phyloP scores from a whole-genome alignment of 2,329 filamentous ascomycete genomes.

The Akanthomyces uredinophilus region DNA sequence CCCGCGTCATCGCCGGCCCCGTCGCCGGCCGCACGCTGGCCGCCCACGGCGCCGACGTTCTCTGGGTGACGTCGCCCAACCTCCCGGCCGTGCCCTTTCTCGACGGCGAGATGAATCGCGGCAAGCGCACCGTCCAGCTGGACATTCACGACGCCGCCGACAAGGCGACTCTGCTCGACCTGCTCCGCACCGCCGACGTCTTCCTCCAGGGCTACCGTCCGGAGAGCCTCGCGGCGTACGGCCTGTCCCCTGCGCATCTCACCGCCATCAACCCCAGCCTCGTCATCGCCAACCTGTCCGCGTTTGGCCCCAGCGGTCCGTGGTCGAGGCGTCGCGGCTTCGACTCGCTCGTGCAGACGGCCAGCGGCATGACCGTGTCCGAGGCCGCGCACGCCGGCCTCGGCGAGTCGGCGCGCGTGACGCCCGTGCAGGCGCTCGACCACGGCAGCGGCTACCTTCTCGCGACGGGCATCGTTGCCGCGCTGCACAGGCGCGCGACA shows the following conservation, averaged over 20 bases:
- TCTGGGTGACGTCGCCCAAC: no score
- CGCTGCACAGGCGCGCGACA: constrained; percentile 41
- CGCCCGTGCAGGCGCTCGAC: no score
- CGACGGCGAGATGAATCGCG: constrained; percentile 61
- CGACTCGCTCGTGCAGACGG: constrained; percentile 48
- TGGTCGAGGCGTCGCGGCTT: constrained; percentile 43
- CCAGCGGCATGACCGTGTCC: constrained; percentile 32
- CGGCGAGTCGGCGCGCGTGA: no score
- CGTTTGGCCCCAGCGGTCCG: constrained; percentile 16
- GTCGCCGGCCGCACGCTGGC: constrained; percentile 62
- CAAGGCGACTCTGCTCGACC: no score
- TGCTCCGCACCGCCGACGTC: no score
- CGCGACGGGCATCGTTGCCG: constrained; percentile 46
- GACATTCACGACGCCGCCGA: no score
- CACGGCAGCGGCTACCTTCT: constrained; percentile 34
- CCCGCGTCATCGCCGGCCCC: constrained; percentile 67
- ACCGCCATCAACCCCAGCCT: constrained; percentile 21
- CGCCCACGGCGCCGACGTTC: constrained; percentile 35
- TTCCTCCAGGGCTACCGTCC: no score
- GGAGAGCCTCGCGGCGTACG: no score
- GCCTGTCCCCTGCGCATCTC: no score
- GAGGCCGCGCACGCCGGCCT: no score
- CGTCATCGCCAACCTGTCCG: constrained; percentile 43
- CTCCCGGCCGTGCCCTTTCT: constrained; percentile 30
- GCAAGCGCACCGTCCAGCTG: constrained; percentile 37